Base-by-base conservation (phyloP, 73 alveolate species). In the Blepharisma japonicum region DNA sequence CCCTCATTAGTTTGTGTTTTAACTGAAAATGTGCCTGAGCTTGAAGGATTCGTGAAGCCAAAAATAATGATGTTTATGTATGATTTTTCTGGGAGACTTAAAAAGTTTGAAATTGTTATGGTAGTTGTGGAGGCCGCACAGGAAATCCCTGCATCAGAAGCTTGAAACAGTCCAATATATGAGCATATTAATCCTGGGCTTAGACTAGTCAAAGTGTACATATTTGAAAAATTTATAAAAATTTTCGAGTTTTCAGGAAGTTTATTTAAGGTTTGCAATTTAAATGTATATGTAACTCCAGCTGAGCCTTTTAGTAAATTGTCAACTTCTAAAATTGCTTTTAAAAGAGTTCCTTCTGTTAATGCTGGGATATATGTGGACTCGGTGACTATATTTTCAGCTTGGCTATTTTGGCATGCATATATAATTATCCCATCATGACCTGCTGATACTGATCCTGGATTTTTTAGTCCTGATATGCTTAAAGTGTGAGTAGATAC, bases 191-290 rank as follows among this genome's bases (percentile, higher is more conserved):
- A 32, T 32, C 42, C 42, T 32, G 42, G 42, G 42, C 42, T 32
- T 0, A 32, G 42, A 32, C 42, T 32, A 32, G 70, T 25, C 38
- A 54, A 45, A 18, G 53, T 32, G 66, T 55, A 82, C 21, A 51
- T 70, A 55, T 48, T 8, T 55, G 89, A 88, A 71, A 82, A 82
- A 77, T 55, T 55, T 18, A 82, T 56, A 4, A 55, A n/a, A 71
- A 82, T 56, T 6, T 39, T 82, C 6, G 81, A 85, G 20, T 71
- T 68, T 46, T 38, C 55, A 55, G 80, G 81, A 4, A 82, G 45
- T 8, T 39, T 45, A 78, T 82, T 56, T 45, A 21, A 74, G 20
- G 84, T 79, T n/a, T 55, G 42, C 23, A 82, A 56, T 55, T 55
- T 23, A 46, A 82, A 45, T 27, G n/a, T 54, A 48, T 77, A 82